Base-by-base conservation (phyloP, 768 basidiomycete species). In the Boletus vinaceobasis region DNA sequence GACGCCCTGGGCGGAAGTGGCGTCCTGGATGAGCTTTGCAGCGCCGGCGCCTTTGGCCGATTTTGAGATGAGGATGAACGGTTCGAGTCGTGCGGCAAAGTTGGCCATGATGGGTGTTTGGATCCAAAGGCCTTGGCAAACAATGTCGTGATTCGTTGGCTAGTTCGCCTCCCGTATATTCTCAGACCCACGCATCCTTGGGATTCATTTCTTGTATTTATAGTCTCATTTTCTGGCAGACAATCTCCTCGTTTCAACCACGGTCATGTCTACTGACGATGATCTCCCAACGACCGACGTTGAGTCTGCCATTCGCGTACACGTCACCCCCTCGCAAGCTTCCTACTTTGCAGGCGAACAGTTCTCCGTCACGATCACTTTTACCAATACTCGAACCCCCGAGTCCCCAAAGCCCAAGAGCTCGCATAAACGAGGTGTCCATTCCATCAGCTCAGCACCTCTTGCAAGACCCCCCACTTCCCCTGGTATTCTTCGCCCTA, bases 321-420 rank as follows among this genome's bases (percentile, higher is more conserved):
- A 83, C 27, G 86, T 90, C 21, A 80, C 81, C 0, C 95, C 95
- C 2, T 79, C 88, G 0, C 88, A 93, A 58, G 88, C 91, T 0
- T 90, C 93, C 0, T 98, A 88, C 73, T 98, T 95, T 69, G 92
- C 95, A 0, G 95, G 95, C 53, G 95, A 98, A 71, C 75, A 81
- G 0, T 92, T 96, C 71, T 77, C 85, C 3, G 91, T 90, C 13
- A 87, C 84, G 4, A 85, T 98, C 60, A 88, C 89, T 0, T 93
- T 97, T 71, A 87, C 88, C 47, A 97, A 96, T 68, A 86, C 85
- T 5, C 83, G 83, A 27, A 77, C 84, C 0, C 77, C 83, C 5
- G 67, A 76, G 43, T 62, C 73, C 0, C 75, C 71, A 13, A 70
- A 59, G 59, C 60, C 46, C 57, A 75, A 53, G 38, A 67, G 69